phyloP scores from a whole-genome alignment of 2,329 filamentous ascomycete species.

The Fusarium beomiforme region DNA sequence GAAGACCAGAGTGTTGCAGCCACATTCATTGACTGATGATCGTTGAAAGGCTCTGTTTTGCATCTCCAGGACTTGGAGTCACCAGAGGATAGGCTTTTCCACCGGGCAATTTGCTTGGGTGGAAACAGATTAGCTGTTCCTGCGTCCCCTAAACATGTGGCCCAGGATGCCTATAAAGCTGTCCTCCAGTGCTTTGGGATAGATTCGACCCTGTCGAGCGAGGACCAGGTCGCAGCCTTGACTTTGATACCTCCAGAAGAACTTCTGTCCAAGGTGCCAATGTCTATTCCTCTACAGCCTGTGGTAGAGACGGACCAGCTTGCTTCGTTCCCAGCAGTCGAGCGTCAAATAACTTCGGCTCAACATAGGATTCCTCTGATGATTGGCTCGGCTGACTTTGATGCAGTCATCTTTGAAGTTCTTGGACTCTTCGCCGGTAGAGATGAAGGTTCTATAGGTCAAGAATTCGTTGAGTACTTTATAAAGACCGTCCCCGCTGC shows the following conservation, averaged over 20 bases:
- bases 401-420: background rate
- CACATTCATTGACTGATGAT: background rate
- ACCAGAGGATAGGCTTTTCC: background rate
- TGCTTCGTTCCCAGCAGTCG: background rate
- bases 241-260: background rate
- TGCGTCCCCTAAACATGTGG: rapidly evolving
- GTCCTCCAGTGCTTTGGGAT: background rate
- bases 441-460: background rate
- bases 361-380: background rate
- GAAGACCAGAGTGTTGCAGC: background rate
- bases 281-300: background rate
- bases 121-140: conserved; percentile 2
- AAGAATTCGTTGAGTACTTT: background rate
- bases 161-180: background rate
- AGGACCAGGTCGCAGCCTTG: background rate
- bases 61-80: background rate
- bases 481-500: rapidly evolving
- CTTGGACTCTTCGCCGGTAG: background rate
- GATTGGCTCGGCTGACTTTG: background rate
- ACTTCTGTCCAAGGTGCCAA: background rate
- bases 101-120: background rate
- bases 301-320: background rate
- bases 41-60: background rate
- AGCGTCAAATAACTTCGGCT: background rate
- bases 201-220: background rate